Conservation (phyloP, 208 protist species). For the Leishmania gerbilli region DNA sequence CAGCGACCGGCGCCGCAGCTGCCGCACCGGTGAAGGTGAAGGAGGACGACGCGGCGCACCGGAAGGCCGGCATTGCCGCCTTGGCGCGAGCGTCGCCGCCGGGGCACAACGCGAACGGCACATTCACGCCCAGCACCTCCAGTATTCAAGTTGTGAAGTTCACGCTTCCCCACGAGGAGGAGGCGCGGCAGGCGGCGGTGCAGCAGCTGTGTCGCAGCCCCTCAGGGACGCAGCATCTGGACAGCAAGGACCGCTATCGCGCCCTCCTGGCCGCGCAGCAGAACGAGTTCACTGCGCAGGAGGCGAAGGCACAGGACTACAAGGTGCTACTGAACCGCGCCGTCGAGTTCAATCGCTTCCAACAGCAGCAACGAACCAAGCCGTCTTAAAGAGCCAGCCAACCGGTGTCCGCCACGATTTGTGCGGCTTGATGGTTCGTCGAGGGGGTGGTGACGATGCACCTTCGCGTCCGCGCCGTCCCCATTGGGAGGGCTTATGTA, state of each 20-base stretch:
- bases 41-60: background rate
- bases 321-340: slow-evolving; percentile 56
- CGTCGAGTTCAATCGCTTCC: slow-evolving; percentile 49
- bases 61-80: background rate
- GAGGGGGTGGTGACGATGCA: background rate
- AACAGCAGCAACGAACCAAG: slow-evolving; percentile 14
- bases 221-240: slow-evolving; percentile 50
- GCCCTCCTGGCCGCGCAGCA: slow-evolving; percentile 55
- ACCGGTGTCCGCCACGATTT: background rate
- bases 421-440: background rate
- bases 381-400: background rate
- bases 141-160: slow-evolving; percentile 74
- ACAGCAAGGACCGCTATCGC: slow-evolving; percentile 66
- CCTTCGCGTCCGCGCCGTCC: background rate
- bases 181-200: slow-evolving; percentile 66
- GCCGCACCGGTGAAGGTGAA: background rate
- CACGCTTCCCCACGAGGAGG: slow-evolving; percentile 48
- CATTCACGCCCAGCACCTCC: background rate
- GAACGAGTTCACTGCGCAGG: slow-evolving; percentile 36
- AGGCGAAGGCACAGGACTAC: slow-evolving; percentile 54
- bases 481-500: background rate
- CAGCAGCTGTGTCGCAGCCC: slow-evolving; percentile 55
- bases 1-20: background rate
- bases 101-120: background rate
- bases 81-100: background rate